Percentiles rank a stretch among this genome's conserved stretches.
Conservation (phyloP, 2,329 filamentous ascomycete species). For the Paecilomyces sp. region DNA sequence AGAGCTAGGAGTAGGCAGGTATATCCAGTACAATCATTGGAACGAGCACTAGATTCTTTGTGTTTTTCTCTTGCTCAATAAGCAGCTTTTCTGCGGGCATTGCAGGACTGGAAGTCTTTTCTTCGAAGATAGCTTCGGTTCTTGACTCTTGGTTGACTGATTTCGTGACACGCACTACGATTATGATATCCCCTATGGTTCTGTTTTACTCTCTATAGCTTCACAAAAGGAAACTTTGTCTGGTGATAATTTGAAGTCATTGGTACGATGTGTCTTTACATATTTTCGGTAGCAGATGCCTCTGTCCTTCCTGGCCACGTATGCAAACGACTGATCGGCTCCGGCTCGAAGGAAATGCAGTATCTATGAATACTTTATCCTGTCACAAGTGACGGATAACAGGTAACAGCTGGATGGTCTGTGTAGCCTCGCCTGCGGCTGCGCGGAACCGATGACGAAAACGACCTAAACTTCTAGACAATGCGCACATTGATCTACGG, state of each 20-base stretch:
- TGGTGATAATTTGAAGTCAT: not conserved
- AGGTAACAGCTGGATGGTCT: too few relatives aligned
- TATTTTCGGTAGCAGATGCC: too few relatives aligned
- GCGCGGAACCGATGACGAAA: too few relatives aligned
- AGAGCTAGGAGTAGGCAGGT: conserved; percentile 72
- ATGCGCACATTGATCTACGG: too few relatives aligned
- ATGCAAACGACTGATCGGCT: too few relatives aligned
- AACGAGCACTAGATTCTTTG: conserved; percentile 41
- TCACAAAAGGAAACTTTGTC: not conserved
- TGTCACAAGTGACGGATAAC: too few relatives aligned
- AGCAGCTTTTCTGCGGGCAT: not conserved
- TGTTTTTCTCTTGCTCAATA: not conserved
- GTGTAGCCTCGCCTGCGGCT: too few relatives aligned
- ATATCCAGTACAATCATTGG: conserved; percentile 48
- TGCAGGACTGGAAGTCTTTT: not conserved
- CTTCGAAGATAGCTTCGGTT: not conserved
- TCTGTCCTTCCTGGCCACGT: too few relatives aligned
- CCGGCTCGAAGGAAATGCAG: too few relatives aligned
- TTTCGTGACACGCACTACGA: not conserved
- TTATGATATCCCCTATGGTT: not conserved
- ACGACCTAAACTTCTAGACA: too few relatives aligned
- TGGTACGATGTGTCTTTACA: not conserved
- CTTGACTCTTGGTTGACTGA: not conserved
- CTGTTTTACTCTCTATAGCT: not conserved
- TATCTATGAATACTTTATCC: too few relatives aligned